Evolutionary conservation across 2,329 filamentous ascomycete genomes (phyloP).

Genomic region (Aspergillus calidoustus): DNA sequence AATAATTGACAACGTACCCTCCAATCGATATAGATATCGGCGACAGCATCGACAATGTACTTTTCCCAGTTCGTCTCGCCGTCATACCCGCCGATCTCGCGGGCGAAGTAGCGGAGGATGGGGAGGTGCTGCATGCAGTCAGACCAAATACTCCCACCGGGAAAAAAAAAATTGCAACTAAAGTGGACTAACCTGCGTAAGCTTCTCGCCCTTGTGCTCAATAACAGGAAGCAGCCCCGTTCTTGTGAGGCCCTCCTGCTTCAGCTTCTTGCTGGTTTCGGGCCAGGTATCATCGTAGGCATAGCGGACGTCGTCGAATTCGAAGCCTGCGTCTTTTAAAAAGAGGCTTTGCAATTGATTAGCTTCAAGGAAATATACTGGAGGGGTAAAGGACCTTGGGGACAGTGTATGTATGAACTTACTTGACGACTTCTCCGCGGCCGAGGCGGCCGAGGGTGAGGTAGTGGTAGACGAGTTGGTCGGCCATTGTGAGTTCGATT

Average conservation of each 20-base stretch:
- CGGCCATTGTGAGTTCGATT: not conserved
- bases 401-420: not conserved
- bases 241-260: not conserved
- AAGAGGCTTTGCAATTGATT: slow-evolving; percentile 5
- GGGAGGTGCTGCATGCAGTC: slow-evolving; percentile 7
- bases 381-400: not conserved
- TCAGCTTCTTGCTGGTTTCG: not conserved
- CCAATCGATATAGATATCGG: slow-evolving; percentile 7
- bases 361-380: not conserved
- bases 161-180: not conserved
- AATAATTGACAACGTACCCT: not conserved
- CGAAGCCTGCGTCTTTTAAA: slow-evolving; percentile 9
- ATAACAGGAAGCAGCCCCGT: slow-evolving; percentile 1
- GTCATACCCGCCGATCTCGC: slow-evolving; percentile 4
- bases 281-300: slow-evolving; percentile 4
- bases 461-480: slow-evolving; percentile 9
- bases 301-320: not conserved
- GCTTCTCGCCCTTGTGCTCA: not conserved
- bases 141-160: not conserved
- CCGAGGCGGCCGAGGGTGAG: slow-evolving; percentile 11
- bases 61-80: slow-evolving; percentile 1
- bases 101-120: slow-evolving; percentile 1
- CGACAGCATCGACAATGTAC: slow-evolving; percentile 7
- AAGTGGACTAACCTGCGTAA: not conserved
- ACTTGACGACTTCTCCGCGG: slow-evolving; percentile 11